Percentiles rank a stretch among this genome's conserved stretches.
phyloP scores from a whole-genome alignment of 345 rosid species.

The Salix brachista region DNA sequence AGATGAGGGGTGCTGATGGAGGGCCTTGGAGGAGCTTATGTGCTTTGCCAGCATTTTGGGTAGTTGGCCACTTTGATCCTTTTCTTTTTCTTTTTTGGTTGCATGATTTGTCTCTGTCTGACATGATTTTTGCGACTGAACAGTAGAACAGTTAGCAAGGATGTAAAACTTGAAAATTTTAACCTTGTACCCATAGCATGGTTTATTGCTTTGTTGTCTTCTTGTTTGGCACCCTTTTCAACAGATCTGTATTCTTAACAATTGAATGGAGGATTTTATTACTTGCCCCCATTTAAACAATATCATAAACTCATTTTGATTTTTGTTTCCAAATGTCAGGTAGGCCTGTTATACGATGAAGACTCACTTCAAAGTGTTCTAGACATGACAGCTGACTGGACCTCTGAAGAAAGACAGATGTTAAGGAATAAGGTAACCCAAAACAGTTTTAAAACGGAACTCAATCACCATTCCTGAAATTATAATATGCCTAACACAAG shows the following conservation, averaged over 20 bases:
- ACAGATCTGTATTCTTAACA: background rate
- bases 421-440: conserved; percentile 70
- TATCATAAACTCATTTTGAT: conserved; percentile 6
- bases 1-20: conserved; percentile 99
- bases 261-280: conserved; percentile 2
- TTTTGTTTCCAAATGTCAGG: conserved; percentile 42
- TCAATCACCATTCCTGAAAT: background rate
- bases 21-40: conserved; percentile 98
- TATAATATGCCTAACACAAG: background rate
- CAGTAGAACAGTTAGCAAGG: background rate
- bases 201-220: background rate
- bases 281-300: background rate
- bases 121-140: background rate
- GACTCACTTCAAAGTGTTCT: conserved; percentile 65
- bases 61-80: conserved; percentile 27
- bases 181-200: background rate
- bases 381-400: conserved; percentile 93
- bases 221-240: background rate
- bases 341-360: conserved; percentile 85
- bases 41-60: conserved; percentile 99
- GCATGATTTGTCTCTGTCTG: background rate
- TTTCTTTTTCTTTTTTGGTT: background rate
- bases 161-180: background rate
- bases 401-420: conserved; percentile 82
- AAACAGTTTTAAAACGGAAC: background rate